Percentiles rank a stretch among this genome's conserved stretches.
phyloP scores from a whole-genome alignment of 2,329 filamentous ascomycete species.

The Hymenoscyphus linearis region DNA sequence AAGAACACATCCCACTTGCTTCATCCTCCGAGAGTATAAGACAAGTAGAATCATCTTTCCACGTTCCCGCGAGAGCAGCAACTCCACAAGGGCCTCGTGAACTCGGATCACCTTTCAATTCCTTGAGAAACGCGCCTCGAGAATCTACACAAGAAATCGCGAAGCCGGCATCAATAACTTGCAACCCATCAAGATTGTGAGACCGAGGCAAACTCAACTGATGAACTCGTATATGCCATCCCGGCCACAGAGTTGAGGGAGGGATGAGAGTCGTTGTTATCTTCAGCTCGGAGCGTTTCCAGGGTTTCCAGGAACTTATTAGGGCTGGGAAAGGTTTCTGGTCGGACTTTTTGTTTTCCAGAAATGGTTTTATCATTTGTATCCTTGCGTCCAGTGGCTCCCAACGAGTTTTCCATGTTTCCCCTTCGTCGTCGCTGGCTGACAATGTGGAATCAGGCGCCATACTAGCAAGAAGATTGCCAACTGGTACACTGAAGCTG shows the following conservation, averaged over 20 bases:
- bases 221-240: conserved; percentile 17
- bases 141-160: neutral
- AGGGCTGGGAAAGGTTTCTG: neutral
- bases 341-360: neutral
- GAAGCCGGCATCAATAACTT: neutral
- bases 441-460: conserved; percentile 37
- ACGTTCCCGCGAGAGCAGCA: neutral
- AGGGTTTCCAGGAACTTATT: neutral
- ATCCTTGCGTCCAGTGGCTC: conserved; percentile 20
- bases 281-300: neutral
- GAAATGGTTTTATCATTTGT: neutral
- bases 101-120: neutral
- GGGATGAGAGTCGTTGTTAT: conserved; percentile 13
- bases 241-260: conserved; percentile 11
- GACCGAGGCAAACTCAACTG: neutral
- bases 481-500: conserved; percentile 36
- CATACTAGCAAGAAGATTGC: conserved; percentile 35
- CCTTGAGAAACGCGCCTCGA: neutral
- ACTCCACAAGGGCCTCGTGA: neutral
- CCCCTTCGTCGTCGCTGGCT: conserved; percentile 35
- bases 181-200: neutral
- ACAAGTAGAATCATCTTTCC: neutral
- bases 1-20: neutral
- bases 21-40: neutral
- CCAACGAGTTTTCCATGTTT: conserved; percentile 37